A percentile compares a stretch with the other conserved stretches of the same genome.
phyloP scores from a whole-genome alignment of 345 rosid species.

The Gossypium anomalum region DNA sequence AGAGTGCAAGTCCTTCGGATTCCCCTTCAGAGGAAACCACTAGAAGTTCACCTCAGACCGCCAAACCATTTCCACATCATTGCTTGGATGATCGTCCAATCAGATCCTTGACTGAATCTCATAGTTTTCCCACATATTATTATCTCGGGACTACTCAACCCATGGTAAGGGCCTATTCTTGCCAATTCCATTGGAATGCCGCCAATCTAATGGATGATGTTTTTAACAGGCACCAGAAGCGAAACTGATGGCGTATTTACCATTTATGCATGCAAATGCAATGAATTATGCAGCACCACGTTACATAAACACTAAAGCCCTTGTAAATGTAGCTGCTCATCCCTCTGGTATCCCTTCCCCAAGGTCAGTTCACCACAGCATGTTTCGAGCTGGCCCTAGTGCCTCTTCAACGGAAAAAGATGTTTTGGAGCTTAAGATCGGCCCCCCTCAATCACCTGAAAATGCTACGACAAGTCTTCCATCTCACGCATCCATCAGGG shows the following conservation, averaged over 20 bases:
- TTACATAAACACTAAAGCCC: background rate
- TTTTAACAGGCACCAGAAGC: background rate
- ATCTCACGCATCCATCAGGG: slow-evolving; percentile 3
- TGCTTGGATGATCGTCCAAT: background rate
- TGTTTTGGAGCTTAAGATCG: slow-evolving; percentile 13
- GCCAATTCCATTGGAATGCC: background rate
- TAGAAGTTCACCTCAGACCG: background rate
- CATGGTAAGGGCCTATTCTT: background rate
- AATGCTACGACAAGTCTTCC: background rate
- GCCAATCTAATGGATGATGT: background rate
- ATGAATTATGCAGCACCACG: background rate
- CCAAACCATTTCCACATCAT: too few species aligned
- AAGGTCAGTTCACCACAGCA: background rate
- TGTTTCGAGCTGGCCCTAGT: background rate
- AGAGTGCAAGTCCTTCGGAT: background rate
- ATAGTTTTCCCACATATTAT: background rate
- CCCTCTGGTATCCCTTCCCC: slow-evolving; percentile 9
- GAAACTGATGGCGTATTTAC: background rate
- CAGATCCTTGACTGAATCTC: background rate
- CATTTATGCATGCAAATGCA: background rate
- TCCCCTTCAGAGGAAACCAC: background rate
- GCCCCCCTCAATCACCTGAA: slow-evolving; percentile 1
- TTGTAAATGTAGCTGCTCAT: background rate
- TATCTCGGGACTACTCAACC: background rate
- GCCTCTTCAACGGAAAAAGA: background rate